Percentiles rank a stretch among this genome's conserved stretches.
Evolutionary conservation across 768 basidiomycete species (phyloP).

Genomic region (Pluteus cervinus): DNA sequence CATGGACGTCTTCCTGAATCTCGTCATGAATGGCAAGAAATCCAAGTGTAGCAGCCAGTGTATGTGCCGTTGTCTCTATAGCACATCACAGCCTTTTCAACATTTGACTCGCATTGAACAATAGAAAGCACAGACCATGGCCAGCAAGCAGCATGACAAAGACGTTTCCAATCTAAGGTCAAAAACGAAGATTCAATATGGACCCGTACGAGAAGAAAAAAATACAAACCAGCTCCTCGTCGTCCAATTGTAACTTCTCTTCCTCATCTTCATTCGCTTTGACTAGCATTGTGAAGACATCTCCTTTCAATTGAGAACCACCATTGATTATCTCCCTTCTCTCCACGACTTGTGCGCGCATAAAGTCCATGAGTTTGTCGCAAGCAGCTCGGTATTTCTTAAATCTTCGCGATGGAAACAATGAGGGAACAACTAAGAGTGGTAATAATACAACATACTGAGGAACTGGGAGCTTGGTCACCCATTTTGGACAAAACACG

Average conservation of each 20-base stretch:
- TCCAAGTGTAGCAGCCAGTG: slow-evolving; percentile 36
- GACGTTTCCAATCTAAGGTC: slow-evolving; percentile 42
- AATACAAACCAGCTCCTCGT: slow-evolving; percentile 20
- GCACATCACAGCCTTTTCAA: not conserved
- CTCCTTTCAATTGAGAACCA: slow-evolving; percentile 8
- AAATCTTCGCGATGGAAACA: slow-evolving; percentile 15
- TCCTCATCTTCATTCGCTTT: slow-evolving; percentile 40
- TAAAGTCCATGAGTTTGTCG: slow-evolving; percentile 26
- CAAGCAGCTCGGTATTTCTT: slow-evolving; percentile 21
- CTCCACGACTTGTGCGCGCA: slow-evolving; percentile 29
- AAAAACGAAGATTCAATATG: slow-evolving; percentile 6
- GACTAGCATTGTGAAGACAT: slow-evolving; percentile 38
- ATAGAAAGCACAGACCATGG: slow-evolving; percentile 31
- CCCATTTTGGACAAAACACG: not conserved
- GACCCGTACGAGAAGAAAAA: slow-evolving; percentile 26
- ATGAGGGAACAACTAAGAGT: not conserved
- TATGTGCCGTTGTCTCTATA: slow-evolving; percentile 39
- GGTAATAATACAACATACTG: slow-evolving; percentile 14
- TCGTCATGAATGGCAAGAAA: slow-evolving; percentile 36
- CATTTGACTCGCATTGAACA: not conserved
- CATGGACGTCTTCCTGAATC: slow-evolving; percentile 35
- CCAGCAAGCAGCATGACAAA: slow-evolving; percentile 52
- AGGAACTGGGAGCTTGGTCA: slow-evolving; percentile 17
- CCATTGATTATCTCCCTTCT: slow-evolving; percentile 15
- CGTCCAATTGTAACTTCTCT: slow-evolving; percentile 30